Evolutionary conservation across 805 yeast genomes (phyloP).

Genomic region (Zygosaccharomyces kombuchaensis): DNA sequence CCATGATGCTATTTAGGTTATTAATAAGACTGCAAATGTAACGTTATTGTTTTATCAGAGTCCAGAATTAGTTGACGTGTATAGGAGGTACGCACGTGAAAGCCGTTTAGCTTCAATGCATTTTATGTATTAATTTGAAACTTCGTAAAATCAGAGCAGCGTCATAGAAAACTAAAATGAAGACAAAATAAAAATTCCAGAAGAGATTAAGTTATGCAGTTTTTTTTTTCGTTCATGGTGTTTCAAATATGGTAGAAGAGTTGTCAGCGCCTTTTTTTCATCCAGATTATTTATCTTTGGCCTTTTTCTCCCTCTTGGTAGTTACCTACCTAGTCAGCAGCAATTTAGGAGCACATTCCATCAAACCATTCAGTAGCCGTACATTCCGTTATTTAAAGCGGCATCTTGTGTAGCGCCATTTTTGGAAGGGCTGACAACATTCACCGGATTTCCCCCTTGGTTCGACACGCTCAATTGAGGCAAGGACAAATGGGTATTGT

Average conservation of each 20-base stretch:
- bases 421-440: constrained; percentile 14
- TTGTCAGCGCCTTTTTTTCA: neutral
- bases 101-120: no score
- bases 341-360: neutral
- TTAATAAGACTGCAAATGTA: neutral
- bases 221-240: neutral
- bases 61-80: neutral
- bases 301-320: neutral
- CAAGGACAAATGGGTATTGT: constrained; percentile 29
- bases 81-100: neutral
- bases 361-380: constrained; percentile 2
- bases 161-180: neutral
- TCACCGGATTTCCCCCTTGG: constrained; percentile 15
- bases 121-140: neutral
- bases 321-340: neutral
- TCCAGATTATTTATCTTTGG: neutral
- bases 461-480: constrained; percentile 32
- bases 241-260: neutral
- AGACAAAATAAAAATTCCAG: neutral
- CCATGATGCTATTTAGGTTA: neutral
- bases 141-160: neutral
- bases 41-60: neutral
- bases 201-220: neutral
- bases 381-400: constrained; percentile 10
- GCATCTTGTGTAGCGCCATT: constrained; percentile 14